These are phyloP conservation scores for Senna siamea DNA, from an alignment of 306 rosid species.

Conservation along the genomic window DNA sequence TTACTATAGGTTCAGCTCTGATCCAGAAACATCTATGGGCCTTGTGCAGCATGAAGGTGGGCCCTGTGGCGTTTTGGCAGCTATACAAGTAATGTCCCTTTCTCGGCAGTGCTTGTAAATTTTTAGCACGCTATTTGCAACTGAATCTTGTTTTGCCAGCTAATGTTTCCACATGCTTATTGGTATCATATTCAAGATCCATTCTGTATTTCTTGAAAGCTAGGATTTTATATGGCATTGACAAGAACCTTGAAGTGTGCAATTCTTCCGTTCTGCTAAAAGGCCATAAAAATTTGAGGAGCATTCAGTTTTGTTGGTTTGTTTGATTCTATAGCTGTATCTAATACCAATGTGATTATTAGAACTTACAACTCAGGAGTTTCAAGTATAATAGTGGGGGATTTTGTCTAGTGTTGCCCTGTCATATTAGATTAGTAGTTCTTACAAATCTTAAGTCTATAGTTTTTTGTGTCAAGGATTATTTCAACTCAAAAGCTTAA, in stretches of 20 bases:
- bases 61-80: slow-evolving; percentile 99
- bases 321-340: neutral
- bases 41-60: slow-evolving; percentile 99
- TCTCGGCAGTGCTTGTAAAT: slow-evolving; percentile 38
- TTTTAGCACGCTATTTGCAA: slow-evolving; percentile 33
- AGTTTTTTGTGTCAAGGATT: too few relatives aligned
- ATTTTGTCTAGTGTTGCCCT: neutral
- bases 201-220: neutral
- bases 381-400: neutral
- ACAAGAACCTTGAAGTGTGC: neutral
- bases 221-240: neutral
- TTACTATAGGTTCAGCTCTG: slow-evolving; percentile 70
- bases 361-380: slow-evolving; percentile 1
- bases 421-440: neutral
- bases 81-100: slow-evolving; percentile 81
- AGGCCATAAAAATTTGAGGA: neutral
- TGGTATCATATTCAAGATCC: neutral
- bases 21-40: slow-evolving; percentile 83
- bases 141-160: neutral
- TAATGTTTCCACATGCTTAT: slow-evolving; percentile 6
- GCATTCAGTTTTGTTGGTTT: neutral
- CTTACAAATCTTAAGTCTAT: neutral
- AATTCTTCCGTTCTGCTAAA: neutral
- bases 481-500: neutral
- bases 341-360: neutral